These are phyloP conservation scores for Euptelea pleiosperma DNA, from an alignment of 164 flowering plant genomes.

Conservation along the genomic window DNA sequence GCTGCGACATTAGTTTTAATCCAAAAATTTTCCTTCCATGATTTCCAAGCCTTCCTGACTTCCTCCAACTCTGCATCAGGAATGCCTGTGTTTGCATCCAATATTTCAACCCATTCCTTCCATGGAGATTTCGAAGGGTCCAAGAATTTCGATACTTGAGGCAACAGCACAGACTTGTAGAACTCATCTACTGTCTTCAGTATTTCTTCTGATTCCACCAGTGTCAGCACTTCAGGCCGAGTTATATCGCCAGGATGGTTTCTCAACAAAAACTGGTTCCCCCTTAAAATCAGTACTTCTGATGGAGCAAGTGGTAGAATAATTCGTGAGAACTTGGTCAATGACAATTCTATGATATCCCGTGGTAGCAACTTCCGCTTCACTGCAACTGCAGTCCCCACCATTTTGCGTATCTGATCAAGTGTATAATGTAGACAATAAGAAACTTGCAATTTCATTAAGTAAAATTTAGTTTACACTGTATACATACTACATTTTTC, in stretches of 20 bases:
- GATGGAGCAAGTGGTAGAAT: conserved; percentile 90
- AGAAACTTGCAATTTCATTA: background rate
- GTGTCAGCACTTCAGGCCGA: conserved; percentile 55
- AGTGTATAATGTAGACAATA: background rate
- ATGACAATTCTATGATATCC: conserved; percentile 65
- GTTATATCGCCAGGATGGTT: conserved; percentile 33
- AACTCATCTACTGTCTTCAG: conserved; percentile 52
- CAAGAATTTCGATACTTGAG: conserved; percentile 63
- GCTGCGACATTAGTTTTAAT: conserved; percentile 7
- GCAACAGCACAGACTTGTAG: conserved; percentile 49
- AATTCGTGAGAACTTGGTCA: conserved; percentile 71
- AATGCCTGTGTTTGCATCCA: conserved; percentile 65
- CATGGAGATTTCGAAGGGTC: conserved; percentile 62
- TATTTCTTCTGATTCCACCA: conserved; percentile 67
- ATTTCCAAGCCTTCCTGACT: conserved; percentile 64
- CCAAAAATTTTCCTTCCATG: conserved; percentile 51
- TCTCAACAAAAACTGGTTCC: conserved; percentile 50
- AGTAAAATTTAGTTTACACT: too few relatives aligned
- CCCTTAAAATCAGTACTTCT: conserved; percentile 69
- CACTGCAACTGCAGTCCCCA: conserved; percentile 90
- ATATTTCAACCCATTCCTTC: conserved; percentile 69
- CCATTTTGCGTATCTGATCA: conserved; percentile 90
- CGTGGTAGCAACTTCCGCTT: conserved; percentile 72
- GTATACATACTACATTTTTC: too few relatives aligned
- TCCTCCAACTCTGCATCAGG: conserved; percentile 59